Conservation (phyloP, 257 asterid genomes). For the Misopates orontium region DNA sequence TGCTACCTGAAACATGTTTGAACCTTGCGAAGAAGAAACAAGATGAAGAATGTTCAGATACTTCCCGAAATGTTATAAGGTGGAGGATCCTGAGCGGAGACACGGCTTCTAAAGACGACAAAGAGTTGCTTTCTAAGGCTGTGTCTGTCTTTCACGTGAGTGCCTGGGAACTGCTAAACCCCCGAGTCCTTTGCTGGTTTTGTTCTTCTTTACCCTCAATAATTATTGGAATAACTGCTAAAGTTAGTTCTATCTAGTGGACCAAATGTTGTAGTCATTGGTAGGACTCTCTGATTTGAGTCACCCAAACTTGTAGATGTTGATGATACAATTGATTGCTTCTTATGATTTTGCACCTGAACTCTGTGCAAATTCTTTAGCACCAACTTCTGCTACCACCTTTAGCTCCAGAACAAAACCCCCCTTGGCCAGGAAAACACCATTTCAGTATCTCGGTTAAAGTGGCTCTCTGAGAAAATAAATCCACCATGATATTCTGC, state of each 20-base stretch:
- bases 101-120: conserved; percentile 55
- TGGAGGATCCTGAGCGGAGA: conserved; percentile 88
- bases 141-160: conserved; percentile 81
- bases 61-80: conserved; percentile 46
- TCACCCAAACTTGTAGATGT: no score
- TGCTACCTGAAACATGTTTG: conserved; percentile 55
- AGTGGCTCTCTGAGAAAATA: no score
- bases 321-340: background rate
- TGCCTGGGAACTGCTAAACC: background rate
- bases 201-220: background rate
- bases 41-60: conserved; percentile 35
- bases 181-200: background rate
- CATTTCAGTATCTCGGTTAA: no score
- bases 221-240: no score
- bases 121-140: conserved; percentile 69
- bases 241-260: background rate
- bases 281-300: no score
- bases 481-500: no score
- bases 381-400: no score
- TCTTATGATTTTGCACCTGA: no score
- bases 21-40: conserved; percentile 52
- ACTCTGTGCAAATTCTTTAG: no score
- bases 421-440: no score
- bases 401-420: no score
- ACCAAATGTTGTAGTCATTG: background rate